phyloP scores from a whole-genome alignment of 805 yeast genomes.

The Candida ulmi region DNA sequence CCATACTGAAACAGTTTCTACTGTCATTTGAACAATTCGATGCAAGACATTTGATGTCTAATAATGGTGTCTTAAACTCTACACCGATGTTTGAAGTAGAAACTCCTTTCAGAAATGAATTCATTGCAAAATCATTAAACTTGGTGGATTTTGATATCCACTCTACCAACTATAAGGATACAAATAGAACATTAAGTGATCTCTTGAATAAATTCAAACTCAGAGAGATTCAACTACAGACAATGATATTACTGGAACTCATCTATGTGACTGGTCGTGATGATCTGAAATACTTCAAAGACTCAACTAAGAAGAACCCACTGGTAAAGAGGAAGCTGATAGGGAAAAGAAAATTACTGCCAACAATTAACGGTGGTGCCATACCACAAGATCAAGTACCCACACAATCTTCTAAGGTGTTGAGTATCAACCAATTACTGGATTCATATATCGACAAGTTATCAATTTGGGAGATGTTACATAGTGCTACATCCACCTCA shows the following conservation, averaged over 20 bases:
- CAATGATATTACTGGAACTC: conserved; percentile 42
- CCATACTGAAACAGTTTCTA: conserved; percentile 25
- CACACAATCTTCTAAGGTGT: conserved; percentile 7
- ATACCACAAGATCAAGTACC: conserved; percentile 28
- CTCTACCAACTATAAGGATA: conserved; percentile 17
- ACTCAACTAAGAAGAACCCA: conserved; percentile 20
- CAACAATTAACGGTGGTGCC: conserved; percentile 37
- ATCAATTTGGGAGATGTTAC: conserved; percentile 46
- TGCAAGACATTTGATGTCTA: conserved; percentile 29
- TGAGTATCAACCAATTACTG: conserved; percentile 27
- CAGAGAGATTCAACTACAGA: conserved; percentile 53
- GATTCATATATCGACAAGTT: conserved; percentile 46
- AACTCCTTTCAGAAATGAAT: conserved; percentile 20
- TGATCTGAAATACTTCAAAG: conserved; percentile 29
- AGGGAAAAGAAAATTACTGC: conserved; percentile 24
- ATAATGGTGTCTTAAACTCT: conserved; percentile 25
- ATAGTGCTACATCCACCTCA: conserved; percentile 9
- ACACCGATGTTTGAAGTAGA: conserved; percentile 22
- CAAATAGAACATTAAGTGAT: conserved; percentile 24
- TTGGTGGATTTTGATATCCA: conserved; percentile 21
- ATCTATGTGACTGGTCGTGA: conserved; percentile 30
- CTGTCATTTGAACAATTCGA: conserved; percentile 36
- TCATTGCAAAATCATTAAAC: conserved; percentile 21
- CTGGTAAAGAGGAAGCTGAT: conserved; percentile 16
- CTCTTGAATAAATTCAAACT: conserved; percentile 39